Percentiles rank a stretch among this genome's conserved stretches.
These are phyloP conservation scores for Plasmopara muralis DNA, from an alignment of 352 stramenopile species.

Conservation along the genomic window DNA sequence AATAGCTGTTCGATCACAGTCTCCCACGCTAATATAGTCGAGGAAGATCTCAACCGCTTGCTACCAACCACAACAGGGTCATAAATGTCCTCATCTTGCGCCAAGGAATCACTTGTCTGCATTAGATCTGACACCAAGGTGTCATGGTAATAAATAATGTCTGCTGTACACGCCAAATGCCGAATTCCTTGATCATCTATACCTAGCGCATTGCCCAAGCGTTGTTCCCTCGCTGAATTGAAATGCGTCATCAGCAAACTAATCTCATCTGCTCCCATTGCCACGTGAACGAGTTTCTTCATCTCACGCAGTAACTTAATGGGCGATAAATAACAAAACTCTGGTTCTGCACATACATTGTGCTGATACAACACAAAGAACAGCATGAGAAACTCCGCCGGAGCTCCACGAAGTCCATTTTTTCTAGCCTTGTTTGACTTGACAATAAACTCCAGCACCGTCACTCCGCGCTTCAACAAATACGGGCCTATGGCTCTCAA, in stretches of 20 bases:
- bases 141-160: constrained; percentile 56
- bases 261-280: constrained; percentile 40
- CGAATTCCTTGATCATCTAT: constrained; percentile 39
- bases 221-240: constrained; percentile 25
- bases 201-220: constrained; percentile 22
- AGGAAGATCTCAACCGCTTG: constrained; percentile 23
- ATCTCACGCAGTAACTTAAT: constrained; percentile 34
- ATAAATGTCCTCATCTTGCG: constrained; percentile 15
- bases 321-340: constrained; percentile 30
- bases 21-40: constrained; percentile 37
- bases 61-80: constrained; percentile 18
- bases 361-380: constrained; percentile 54
- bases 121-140: constrained; percentile 29
- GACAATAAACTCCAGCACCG: constrained; percentile 57
- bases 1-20: constrained; percentile 36
- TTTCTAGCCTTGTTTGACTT: constrained; percentile 44
- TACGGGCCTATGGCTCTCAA: constrained; percentile 37
- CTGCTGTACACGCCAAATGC: constrained; percentile 43
- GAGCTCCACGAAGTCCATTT: constrained; percentile 24
- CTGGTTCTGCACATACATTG: constrained; percentile 28
- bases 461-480: constrained; percentile 33
- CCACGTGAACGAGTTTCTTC: constrained; percentile 30
- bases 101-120: constrained; percentile 5
- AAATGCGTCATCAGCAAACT: constrained; percentile 36
- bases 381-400: constrained; percentile 52